Evolutionary conservation across 768 basidiomycete species (phyloP), one percentile per base, ranked within the genome.

Genomic region (Baorangia bicolor): DNA sequence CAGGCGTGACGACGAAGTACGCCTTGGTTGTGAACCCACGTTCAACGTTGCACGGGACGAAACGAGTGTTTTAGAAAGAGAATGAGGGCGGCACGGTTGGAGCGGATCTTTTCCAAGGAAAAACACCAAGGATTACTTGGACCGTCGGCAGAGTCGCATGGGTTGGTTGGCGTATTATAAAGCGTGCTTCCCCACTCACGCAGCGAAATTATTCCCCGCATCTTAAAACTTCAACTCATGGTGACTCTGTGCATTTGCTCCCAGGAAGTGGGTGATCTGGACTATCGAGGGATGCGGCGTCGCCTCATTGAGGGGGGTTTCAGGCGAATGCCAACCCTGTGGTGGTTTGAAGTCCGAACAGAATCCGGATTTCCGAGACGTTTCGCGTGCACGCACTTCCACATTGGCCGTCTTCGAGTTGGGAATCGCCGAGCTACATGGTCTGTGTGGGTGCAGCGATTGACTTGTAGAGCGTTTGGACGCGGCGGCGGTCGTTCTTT

Each of bases 271-370:
- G 37, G 30, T 34, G 20, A 20, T 37, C 20, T 16, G 28, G 31
- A 11, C 20, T 16, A 18, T 35, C 43, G 47, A 31, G n/a, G 42
- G 33, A 31, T 34, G n/a, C n/a, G 33, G 11, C 25, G 21, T 34
- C 47, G 3, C 35, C 13, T 14, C 35, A 1, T 53, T 21, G 18
- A 20, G n/a, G n/a, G 3, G 4, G n/a, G n/a, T 23, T 30, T 25
- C 49, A 51, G 30, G 10, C 39, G 33, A 27, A 16, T 21, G 37
- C 2, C 38, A 21, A 18, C n/a, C 35, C n/a, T 20, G 28, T 35
- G 33, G 27, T 43, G 27, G 28, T 49, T 48, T 48, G 45, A 53
- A 28, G 49, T 49, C 57, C 57, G 50, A 47, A 49, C 39, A 31
- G 31, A 34, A 13, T 23, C 12, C 35, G 38, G 37, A 41, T 20